Conservation (phyloP, 768 basidiomycete genomes). For the Collybia mongolica region DNA sequence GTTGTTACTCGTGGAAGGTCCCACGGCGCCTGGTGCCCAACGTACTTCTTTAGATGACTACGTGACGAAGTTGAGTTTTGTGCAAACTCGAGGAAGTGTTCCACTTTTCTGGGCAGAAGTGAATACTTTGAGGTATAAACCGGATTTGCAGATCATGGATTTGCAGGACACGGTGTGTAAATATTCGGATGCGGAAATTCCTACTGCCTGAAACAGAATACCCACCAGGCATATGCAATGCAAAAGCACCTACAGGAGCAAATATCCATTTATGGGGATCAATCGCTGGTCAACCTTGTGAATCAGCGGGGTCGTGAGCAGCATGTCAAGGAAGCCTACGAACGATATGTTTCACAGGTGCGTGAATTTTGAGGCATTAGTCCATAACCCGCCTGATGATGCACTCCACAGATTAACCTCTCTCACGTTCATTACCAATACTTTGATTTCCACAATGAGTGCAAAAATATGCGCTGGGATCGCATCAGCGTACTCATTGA, state of each 20-base stretch:
- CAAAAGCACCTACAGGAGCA: constrained; percentile 74
- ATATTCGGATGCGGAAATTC: not conserved
- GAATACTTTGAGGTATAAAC: constrained; percentile 93
- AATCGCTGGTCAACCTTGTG: constrained; percentile 85
- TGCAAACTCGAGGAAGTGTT: constrained; percentile 91
- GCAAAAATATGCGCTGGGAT: constrained; percentile 94
- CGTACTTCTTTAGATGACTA: constrained; percentile 42
- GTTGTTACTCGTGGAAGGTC: constrained; percentile 74
- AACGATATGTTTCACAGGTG: constrained; percentile 70
- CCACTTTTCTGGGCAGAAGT: constrained; percentile 97
- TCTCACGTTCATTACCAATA: constrained; percentile 83
- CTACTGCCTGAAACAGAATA: not conserved
- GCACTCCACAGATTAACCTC: constrained; percentile 50
- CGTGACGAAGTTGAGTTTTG: constrained; percentile 74
- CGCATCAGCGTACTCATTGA: constrained; percentile 84
- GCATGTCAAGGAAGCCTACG: constrained; percentile 94
- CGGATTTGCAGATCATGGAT: constrained; percentile 96
- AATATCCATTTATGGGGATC: constrained; percentile 70
- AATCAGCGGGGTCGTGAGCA: constrained; percentile 93
- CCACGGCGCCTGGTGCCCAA: constrained; percentile 36
- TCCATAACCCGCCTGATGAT: constrained; percentile 4
- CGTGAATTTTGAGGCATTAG: constrained; percentile 10
- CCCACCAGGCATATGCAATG: constrained; percentile 62
- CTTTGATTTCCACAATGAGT: constrained; percentile 97
- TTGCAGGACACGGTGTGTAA: constrained; percentile 73